phyloP scores from a whole-genome alignment of 1,284 basidiomycete genomes.

The Cerrena zonata region DNA sequence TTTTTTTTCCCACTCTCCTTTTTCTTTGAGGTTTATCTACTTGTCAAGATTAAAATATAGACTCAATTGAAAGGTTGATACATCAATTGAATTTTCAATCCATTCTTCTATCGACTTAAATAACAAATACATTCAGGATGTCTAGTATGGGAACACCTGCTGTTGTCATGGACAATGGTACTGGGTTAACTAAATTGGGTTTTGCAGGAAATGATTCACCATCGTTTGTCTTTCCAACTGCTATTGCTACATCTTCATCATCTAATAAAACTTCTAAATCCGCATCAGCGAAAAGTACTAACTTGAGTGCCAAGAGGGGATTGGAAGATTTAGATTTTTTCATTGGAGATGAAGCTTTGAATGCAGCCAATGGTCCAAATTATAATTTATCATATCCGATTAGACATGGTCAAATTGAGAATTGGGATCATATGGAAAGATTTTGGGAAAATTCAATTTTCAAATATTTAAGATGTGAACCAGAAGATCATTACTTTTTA shows the following conservation, averaged over 20 bases:
- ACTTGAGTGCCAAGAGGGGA: constrained; percentile 92
- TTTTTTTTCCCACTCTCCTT: too few relatives aligned
- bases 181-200: too few relatives aligned
- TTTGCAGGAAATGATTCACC: too few relatives aligned
- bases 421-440: constrained; percentile 99
- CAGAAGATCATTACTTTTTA: constrained; percentile 97
- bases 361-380: constrained; percentile 83
- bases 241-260: constrained; percentile 81
- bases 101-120: too few relatives aligned
- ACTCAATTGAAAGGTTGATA: too few relatives aligned
- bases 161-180: too few relatives aligned
- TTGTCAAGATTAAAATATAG: too few relatives aligned
- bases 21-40: too few relatives aligned
- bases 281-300: constrained; percentile 81
- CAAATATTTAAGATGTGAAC: constrained; percentile 97
- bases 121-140: too few relatives aligned
- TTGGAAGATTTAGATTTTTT: constrained; percentile 99
- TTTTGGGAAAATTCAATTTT: constrained; percentile 99
- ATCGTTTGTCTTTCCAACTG: constrained; percentile 97
- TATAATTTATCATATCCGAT: constrained; percentile 97
- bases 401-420: constrained; percentile 96
- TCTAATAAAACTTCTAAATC: constrained; percentile 52
- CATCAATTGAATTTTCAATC: too few relatives aligned
- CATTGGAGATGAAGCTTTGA: constrained; percentile 97
- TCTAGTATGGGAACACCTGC: too few relatives aligned